Base-by-base conservation (phyloP, 2,329 filamentous ascomycete genomes). In the Curvularia lunata region DNA sequence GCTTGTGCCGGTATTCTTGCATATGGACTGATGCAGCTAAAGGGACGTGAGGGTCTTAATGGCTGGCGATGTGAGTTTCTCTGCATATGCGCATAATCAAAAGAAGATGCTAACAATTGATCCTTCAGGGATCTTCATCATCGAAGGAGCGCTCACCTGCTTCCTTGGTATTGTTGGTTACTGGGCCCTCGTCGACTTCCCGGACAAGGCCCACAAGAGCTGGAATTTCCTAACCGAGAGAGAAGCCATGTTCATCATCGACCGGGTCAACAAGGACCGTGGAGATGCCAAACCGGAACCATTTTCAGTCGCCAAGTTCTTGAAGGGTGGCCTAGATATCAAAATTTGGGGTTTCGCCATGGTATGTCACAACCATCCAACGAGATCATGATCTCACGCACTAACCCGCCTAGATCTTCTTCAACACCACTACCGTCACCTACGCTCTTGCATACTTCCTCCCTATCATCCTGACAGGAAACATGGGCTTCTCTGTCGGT, bases 401-500 rank as follows among this genome's bases (percentile, higher is more conserved):
- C 67, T 74, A 48, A 74, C 41, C 10, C 54, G 2, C 8, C 32
- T 16, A 72, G 71, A 80, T 85, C 52, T 85, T 83, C 72, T 81
- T 81, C 78, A 86, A 85, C 74, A 85, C 85, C 1, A 92, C 90
- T 0, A 90, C 89, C 10, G 84, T 91, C 49, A 84, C 84, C 1
- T 95, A 95, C 72, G 86, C 90, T 0, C 84, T 95, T 8, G 88
- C 90, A 2, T 94, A 90, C 75, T 94, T 93, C 71, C 78, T 93
- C 4, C 91, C 91, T 6, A 85, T 93, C 68, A 91, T 95, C 66
- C 85, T 96, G 5, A 70, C 71, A 8, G 63, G 77, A 23, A 82
- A 83, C 18, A 85, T 93, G 80, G 84, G 85, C 13, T 93, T 91
- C 79, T 80, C 76, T 46, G 80, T 88, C 5, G 87, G 82, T 7